A percentile compares a stretch with the other conserved stretches of the same genome.
Evolutionary conservation across 768 basidiomycete species (phyloP).

Genomic region (Favolaschia claudopus): DNA sequence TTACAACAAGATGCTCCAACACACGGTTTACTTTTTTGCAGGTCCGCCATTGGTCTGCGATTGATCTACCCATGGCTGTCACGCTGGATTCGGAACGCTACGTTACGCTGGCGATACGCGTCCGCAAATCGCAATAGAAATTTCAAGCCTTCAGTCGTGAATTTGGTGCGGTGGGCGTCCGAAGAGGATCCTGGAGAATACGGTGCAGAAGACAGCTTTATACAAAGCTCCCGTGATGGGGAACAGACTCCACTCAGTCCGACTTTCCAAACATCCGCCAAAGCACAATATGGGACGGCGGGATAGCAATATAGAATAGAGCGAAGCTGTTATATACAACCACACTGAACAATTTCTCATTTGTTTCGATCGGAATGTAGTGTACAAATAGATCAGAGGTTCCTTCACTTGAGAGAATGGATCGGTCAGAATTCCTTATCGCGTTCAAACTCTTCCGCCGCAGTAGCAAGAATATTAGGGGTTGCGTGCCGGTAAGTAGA

Average conservation of each 20-base stretch:
- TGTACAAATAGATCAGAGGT: no score
- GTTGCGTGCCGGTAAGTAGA: no score
- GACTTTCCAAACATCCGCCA: constrained; percentile 9
- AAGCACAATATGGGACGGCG: constrained; percentile 14
- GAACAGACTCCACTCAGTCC: constrained; percentile 18
- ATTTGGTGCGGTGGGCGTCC: constrained; percentile 6
- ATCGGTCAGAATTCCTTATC: no score
- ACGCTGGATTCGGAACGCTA: constrained; percentile 3
- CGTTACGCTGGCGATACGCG: not conserved
- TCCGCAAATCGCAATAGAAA: not conserved
- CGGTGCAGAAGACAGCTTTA: constrained; percentile 8
- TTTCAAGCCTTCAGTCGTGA: constrained; percentile 5
- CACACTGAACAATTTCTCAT: no score
- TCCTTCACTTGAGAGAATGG: no score
- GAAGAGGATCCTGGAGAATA: constrained; percentile 16
- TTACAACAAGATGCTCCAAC: not conserved
- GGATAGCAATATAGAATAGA: not conserved
- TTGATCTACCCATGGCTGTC: not conserved
- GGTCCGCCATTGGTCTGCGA: not conserved
- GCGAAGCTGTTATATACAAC: no score
- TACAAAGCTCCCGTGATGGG: constrained; percentile 1
- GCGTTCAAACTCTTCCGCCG: no score
- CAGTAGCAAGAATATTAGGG: no score
- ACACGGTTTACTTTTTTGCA: not conserved
- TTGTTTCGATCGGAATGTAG: no score